These are phyloP conservation scores for Lentinula lateritia DNA, from an alignment of 768 basidiomycete genomes.

Conservation along the genomic window DNA sequence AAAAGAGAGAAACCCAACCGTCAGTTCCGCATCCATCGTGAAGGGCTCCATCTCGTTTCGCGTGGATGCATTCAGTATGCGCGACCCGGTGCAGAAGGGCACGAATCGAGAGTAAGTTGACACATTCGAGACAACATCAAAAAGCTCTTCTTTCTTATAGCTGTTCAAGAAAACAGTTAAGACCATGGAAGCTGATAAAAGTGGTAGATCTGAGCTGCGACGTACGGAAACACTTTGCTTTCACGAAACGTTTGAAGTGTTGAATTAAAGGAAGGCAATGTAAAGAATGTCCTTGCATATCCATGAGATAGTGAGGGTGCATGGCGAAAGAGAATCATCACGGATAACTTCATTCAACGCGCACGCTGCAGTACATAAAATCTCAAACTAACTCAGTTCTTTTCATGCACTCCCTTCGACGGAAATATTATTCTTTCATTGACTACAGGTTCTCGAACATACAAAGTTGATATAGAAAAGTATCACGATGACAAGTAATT, in stretches of 20 bases:
- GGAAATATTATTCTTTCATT: too few relatives aligned
- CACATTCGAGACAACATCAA: slow-evolving; percentile 83
- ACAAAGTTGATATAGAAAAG: not conserved
- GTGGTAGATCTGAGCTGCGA: slow-evolving; percentile 10
- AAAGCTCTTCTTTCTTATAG: slow-evolving; percentile 74
- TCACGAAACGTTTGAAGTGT: slow-evolving; percentile 71
- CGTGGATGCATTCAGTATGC: slow-evolving; percentile 42
- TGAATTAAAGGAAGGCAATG: slow-evolving; percentile 33
- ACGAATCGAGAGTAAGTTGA: slow-evolving; percentile 81
- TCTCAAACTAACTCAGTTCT: too few relatives aligned
- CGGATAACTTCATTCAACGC: not conserved
- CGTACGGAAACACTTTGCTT: slow-evolving; percentile 84
- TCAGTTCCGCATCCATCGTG: slow-evolving; percentile 78
- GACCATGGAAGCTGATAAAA: not conserved
- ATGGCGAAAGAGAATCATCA: not conserved
- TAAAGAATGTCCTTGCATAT: slow-evolving; percentile 26
- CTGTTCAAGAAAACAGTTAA: slow-evolving; percentile 33
- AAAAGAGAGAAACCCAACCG: slow-evolving; percentile 84
- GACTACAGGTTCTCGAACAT: not conserved
- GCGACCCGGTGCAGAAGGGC: slow-evolving; percentile 80
- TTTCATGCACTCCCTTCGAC: too few relatives aligned
- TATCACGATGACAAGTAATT: not conserved
- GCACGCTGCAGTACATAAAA: not conserved
- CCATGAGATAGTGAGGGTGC: not conserved
- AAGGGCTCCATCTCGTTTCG: slow-evolving; percentile 21